These are phyloP conservation scores for Geotrichum restrictum DNA, from an alignment of 1,139 yeast genomes.

Conservation along the genomic window DNA sequence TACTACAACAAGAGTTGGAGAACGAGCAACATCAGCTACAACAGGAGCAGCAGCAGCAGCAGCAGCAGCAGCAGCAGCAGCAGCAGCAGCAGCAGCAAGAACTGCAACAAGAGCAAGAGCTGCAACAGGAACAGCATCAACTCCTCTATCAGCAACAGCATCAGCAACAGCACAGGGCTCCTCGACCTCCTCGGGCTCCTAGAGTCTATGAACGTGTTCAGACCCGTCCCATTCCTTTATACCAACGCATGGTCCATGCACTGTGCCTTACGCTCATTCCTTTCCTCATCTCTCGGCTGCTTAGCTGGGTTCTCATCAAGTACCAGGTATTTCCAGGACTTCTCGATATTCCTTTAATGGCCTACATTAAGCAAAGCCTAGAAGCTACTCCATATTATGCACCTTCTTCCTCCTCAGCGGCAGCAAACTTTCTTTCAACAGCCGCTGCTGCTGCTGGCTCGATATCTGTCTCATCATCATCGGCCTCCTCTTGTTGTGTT, in stretches of 20 bases:
- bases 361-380: background rate
- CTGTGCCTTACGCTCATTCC: slow-evolving; percentile 12
- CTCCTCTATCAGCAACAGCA: background rate
- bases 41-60: background rate
- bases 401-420: background rate
- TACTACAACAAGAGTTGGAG: background rate
- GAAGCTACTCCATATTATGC: background rate
- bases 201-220: background rate
- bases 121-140: background rate
- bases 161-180: background rate
- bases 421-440: background rate
- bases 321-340: slow-evolving; percentile 8
- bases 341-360: background rate
- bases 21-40: background rate
- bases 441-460: background rate
- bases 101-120: background rate
- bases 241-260: slow-evolving; percentile 13
- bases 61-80: background rate
- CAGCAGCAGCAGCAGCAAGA: background rate
- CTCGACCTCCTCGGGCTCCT: background rate
- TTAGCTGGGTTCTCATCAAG: slow-evolving; percentile 11
- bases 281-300: slow-evolving; percentile 5
- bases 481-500: no score
- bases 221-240: slow-evolving; percentile 4
- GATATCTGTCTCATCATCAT: background rate